Percentiles rank a stretch among this genome's conserved stretches.
phyloP scores from a whole-genome alignment of 768 basidiomycete genomes.

The Rhizopogon vulgaris region DNA sequence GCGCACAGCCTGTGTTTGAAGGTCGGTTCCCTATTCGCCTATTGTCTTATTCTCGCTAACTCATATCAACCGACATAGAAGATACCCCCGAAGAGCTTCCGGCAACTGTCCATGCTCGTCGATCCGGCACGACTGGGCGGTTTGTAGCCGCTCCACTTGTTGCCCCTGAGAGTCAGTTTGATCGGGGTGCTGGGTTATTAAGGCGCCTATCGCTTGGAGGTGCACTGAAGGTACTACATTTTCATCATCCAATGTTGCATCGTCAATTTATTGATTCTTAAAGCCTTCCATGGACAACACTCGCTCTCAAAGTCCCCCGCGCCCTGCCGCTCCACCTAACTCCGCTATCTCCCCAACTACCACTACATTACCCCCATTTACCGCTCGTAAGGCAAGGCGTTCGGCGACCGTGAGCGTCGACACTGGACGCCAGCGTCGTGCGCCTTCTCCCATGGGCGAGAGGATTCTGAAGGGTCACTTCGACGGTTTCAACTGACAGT shows the following conservation, averaged over 20 bases:
- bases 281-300: conserved; percentile 15
- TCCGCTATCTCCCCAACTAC: conserved; percentile 25
- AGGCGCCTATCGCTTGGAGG: conserved; percentile 70
- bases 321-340: conserved; percentile 44
- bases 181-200: conserved; percentile 66
- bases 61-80: conserved; percentile 19
- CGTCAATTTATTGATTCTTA: neutral
- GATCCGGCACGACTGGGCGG: conserved; percentile 52
- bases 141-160: conserved; percentile 40
- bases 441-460: conserved; percentile 88
- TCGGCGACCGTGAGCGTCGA: conserved; percentile 50
- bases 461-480: conserved; percentile 88
- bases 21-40: conserved; percentile 33
- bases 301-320: conserved; percentile 26
- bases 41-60: neutral
- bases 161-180: conserved; percentile 42
- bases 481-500: conserved; percentile 72
- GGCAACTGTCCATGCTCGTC: conserved; percentile 46
- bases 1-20: conserved; percentile 53
- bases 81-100: conserved; percentile 38
- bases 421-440: conserved; percentile 47
- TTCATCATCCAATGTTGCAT: neutral
- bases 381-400: conserved; percentile 38
- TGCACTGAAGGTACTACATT: conserved; percentile 50
- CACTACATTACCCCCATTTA: conserved; percentile 18